Conservation (phyloP, 495 filamentous ascomycete genomes). For the Penicillium cinerascens region DNA sequence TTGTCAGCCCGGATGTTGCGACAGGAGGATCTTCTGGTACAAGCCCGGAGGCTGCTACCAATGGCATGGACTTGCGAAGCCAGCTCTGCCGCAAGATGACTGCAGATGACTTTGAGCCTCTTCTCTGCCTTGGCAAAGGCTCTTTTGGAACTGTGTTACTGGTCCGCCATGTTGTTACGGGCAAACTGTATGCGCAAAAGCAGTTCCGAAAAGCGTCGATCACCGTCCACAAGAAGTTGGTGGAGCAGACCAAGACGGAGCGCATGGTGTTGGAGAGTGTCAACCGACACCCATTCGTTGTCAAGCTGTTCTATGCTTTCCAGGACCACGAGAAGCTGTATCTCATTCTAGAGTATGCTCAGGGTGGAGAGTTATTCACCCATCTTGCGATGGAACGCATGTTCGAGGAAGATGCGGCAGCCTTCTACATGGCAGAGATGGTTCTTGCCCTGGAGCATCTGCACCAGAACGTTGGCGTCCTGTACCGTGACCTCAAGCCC, state of each 20-base stretch:
- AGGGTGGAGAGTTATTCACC: slow-evolving; percentile 91
- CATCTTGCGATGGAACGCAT: slow-evolving; percentile 87
- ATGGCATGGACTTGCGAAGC: slow-evolving; percentile 30
- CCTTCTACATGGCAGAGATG: slow-evolving; percentile 99
- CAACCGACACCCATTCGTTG: slow-evolving; percentile 93
- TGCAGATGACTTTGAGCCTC: slow-evolving; percentile 79
- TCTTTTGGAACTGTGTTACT: slow-evolving; percentile 91
- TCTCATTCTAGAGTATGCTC: slow-evolving; percentile 96
- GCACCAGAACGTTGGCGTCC: slow-evolving; percentile 84
- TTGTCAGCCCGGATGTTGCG: slow-evolving; percentile 68
- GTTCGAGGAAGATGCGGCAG: slow-evolving; percentile 81
- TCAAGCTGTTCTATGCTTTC: slow-evolving; percentile 97
- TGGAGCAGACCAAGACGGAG: slow-evolving; percentile 97
- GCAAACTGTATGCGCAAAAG: slow-evolving; percentile 93
- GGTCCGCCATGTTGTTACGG: slow-evolving; percentile 82
- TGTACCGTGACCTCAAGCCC: slow-evolving; percentile 96
- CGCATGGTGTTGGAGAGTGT: slow-evolving; percentile 90
- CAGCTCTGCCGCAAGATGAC: slow-evolving; percentile 76
- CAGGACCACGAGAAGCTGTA: slow-evolving; percentile 98
- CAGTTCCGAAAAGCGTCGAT: slow-evolving; percentile 96
- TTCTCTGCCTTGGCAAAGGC: slow-evolving; percentile 96
- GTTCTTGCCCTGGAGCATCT: slow-evolving; percentile 90
- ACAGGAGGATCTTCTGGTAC: slow-evolving; percentile 28
- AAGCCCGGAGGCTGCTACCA: slow-evolving; percentile 2
- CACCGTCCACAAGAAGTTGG: slow-evolving; percentile 83